Base-by-base conservation (phyloP, 2,329 filamentous ascomycete species). In the Lasiodiplodia gonubiensis region DNA sequence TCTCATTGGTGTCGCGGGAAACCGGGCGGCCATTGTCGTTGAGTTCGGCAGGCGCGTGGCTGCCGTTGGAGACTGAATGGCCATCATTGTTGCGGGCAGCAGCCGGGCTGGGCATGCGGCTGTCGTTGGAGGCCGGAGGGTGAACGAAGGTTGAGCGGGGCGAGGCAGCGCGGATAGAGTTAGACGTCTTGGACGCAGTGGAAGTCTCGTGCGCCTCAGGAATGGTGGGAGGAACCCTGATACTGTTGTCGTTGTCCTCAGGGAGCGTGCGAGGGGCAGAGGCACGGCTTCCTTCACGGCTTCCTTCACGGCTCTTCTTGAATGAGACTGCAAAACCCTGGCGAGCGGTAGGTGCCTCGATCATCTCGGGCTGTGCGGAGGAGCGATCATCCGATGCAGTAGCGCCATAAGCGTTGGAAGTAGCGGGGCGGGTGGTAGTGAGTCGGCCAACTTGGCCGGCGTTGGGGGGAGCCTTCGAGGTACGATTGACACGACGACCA, bases 351-450 rank as follows among this genome's bases (percentile, higher is more conserved):
- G 59, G 59, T 12, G 39, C 46, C n/a, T 51, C 59, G 30, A 49
- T 35, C 11, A 14, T 48, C 46, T 63, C 59, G 7, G 59, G 59
- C 30, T 33, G 27, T 3, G 27, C 27, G 23, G 59, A 63, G 3
- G 7, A 3, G n/a, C 59, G 59, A 16, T 21, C 46, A 3, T 51
- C 46, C 12, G 46, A 14, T 16, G 46, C 59, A 46, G 16, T n/a
- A 25, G 59, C 18, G 46, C 59, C 59, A 37, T 63, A 63, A 48
- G 59, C 59, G n/a, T 18, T 49, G 46, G 59, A 63, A 4, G 11
- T 14, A 25, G 59, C 10, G n/a, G 18, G 33, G 27, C 30, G 42
- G 8, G 59, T 63, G 25, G 59, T 35, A n/a, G 51, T 30, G 16
- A 63, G 59, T 14, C 59, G 42, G 18, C 59, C 59, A 27, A 37